Conservation (phyloP, 2,329 filamentous ascomycete genomes). For the Apiospora aurea region DNA sequence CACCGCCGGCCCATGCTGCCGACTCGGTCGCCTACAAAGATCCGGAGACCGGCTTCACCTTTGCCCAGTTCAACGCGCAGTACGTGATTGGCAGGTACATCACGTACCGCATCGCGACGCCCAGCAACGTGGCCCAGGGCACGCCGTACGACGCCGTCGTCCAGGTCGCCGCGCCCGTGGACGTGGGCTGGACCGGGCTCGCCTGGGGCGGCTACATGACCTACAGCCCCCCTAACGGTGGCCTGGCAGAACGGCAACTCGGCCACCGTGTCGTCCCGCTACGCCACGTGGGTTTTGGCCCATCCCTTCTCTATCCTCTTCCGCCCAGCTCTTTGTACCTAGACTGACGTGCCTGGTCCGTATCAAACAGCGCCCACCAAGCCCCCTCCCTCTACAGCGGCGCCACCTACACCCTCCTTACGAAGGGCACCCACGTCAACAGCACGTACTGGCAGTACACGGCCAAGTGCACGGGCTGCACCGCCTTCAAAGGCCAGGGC, state of each 20-base stretch:
- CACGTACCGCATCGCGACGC: conserved; percentile 46
- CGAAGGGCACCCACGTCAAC: conserved; percentile 48
- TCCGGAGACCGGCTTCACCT: conserved; percentile 41
- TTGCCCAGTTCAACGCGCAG: conserved; percentile 36
- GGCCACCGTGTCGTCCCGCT: conserved; percentile 50
- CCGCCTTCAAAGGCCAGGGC: conserved; percentile 41
- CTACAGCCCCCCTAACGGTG: conserved; percentile 54
- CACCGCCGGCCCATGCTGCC: conserved; percentile 28
- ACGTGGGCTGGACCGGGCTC: conserved; percentile 55
- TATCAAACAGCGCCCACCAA: conserved; percentile 42
- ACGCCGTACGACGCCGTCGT: conserved; percentile 49
- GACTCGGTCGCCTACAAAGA: conserved; percentile 37
- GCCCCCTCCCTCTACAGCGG: conserved; percentile 41
- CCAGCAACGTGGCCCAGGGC: conserved; percentile 37
- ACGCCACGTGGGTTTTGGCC: conserved; percentile 50
- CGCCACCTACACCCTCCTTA: conserved; percentile 43
- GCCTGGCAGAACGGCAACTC: conserved; percentile 52
- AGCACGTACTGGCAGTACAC: conserved; percentile 50
- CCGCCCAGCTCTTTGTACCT: neutral
- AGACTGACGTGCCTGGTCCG: neutral
- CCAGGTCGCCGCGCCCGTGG: conserved; percentile 51
- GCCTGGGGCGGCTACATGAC: conserved; percentile 59
- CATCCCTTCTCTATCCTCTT: neutral
- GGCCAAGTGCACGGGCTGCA: conserved; percentile 47
- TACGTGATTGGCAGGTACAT: conserved; percentile 40